Evolutionary conservation across 305 asterid genomes (phyloP), one percentile per base, ranked within the genome.

Genomic region (Fraxinus nigra): DNA sequence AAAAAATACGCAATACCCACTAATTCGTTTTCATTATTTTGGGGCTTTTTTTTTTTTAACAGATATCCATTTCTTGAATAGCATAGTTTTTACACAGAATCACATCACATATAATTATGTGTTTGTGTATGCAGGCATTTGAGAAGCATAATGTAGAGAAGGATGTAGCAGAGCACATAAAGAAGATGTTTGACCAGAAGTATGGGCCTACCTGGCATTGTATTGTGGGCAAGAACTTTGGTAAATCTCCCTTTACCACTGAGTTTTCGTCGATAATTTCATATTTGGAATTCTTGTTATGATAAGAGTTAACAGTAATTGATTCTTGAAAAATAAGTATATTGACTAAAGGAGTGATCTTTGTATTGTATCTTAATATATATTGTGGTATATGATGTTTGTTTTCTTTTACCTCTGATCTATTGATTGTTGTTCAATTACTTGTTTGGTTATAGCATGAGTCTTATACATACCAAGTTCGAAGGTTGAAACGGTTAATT

Each of bases 131-230:
- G 22, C 72, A 95, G 99, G 98, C 99, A 54, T 95, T 94, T 87
- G 99, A 95, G 92, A 90, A 90, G 90, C 61, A 86, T 82, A 85
- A 43, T 85, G 98, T 96, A 33, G 99, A 96, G 94, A 96, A 96
- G 88, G 99, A 96, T 87, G 97, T 94, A 0, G 99, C 99, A 7
- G 99, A 96, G 90, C 85, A 87, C 88, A 96, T 96, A 82, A 96
- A 96, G 92, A 96, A 96, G 90, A 88, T 92, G 88, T 96, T 96
- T 72, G 99, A 96, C 88, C 90, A 92, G 86, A 95, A 92, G 85
- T 88, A 94, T 76, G 98, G 98, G 63, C 98, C 99, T 30, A 96
- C 99, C 79, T 96, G 99, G 99, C 99, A 96, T 84, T 96, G 99
- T 88, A 96, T 96, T 85, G 99, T 94, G 72, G 99, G 99, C 85